These are phyloP conservation scores for Epichloe festucae DNA, from an alignment of 2,329 filamentous ascomycete genomes.

Conservation along the genomic window DNA sequence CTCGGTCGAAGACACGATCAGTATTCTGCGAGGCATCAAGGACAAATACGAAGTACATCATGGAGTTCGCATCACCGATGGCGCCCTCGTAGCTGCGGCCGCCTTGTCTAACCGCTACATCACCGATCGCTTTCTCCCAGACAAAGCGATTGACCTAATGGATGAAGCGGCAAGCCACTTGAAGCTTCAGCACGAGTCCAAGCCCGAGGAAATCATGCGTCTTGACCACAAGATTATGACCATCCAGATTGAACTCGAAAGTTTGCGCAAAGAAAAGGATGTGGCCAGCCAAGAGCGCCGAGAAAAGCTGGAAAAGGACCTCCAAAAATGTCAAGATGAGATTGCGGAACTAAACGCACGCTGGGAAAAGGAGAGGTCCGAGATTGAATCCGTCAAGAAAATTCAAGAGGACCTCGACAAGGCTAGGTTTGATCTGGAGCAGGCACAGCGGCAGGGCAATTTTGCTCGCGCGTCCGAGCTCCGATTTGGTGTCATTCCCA, in stretches of 20 bases:
- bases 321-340: slow-evolving; percentile 68
- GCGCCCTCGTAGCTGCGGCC: slow-evolving; percentile 80
- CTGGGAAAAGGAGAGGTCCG: slow-evolving; percentile 81
- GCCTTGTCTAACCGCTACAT: slow-evolving; percentile 93
- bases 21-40: slow-evolving; percentile 90
- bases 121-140: slow-evolving; percentile 86
- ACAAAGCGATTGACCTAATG: slow-evolving; percentile 94
- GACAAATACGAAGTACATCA: slow-evolving; percentile 97
- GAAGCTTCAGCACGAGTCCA: slow-evolving; percentile 88
- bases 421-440: slow-evolving; percentile 73
- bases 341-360: slow-evolving; percentile 60
- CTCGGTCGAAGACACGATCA: slow-evolving; percentile 82
- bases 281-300: slow-evolving; percentile 76
- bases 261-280: slow-evolving; percentile 85
- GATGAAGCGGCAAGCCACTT: slow-evolving; percentile 89
- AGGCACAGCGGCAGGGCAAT: slow-evolving; percentile 75
- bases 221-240: slow-evolving; percentile 95
- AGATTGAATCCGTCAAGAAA: slow-evolving; percentile 78
- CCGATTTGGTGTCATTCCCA: slow-evolving; percentile 75
- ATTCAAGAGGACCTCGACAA: slow-evolving; percentile 80
- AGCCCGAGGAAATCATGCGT: slow-evolving; percentile 85
- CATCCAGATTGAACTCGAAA: slow-evolving; percentile 92
- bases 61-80: slow-evolving; percentile 87
- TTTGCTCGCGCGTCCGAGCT: slow-evolving; percentile 86
- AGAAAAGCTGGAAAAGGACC: slow-evolving; percentile 66